These are phyloP conservation scores for Sclerotinia subarctica DNA, from an alignment of 2,329 filamentous ascomycete genomes.

Conservation along the genomic window DNA sequence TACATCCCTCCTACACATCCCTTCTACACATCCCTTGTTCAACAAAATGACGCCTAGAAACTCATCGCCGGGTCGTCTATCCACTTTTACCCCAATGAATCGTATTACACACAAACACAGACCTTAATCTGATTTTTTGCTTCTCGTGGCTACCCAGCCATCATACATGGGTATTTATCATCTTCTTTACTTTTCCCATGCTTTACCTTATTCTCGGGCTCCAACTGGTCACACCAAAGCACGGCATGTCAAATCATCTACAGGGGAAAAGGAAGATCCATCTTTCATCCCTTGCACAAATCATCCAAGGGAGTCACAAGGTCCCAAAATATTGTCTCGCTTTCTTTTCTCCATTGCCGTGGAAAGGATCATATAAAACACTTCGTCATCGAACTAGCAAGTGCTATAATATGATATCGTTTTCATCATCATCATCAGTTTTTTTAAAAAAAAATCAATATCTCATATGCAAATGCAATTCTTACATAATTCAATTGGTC, in stretches of 20 bases:
- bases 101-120: constrained; percentile 7
- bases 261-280: neutral
- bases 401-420: constrained; percentile 18
- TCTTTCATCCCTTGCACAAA: constrained; percentile 1
- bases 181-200: constrained; percentile 14
- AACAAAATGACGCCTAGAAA: constrained; percentile 10
- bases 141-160: neutral
- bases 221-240: neutral
- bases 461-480: neutral
- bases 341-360: constrained; percentile 8
- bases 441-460: neutral
- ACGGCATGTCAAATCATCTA: constrained; percentile 15
- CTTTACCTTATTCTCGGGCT: constrained; percentile 18
- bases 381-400: neutral
- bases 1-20: too few species aligned
- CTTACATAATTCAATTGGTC: neutral
- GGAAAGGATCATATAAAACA: constrained; percentile 7
- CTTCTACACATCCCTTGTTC: too few species aligned
- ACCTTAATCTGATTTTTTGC: neutral
- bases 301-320: constrained; percentile 11
- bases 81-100: constrained; percentile 15
- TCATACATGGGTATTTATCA: neutral
- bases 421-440: constrained; percentile 6
- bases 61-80: constrained; percentile 13
- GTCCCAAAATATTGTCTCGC: constrained; percentile 11